These are phyloP conservation scores for Oenanthe sinensis DNA, from an alignment of 129 eudicot species.

Conservation along the genomic window DNA sequence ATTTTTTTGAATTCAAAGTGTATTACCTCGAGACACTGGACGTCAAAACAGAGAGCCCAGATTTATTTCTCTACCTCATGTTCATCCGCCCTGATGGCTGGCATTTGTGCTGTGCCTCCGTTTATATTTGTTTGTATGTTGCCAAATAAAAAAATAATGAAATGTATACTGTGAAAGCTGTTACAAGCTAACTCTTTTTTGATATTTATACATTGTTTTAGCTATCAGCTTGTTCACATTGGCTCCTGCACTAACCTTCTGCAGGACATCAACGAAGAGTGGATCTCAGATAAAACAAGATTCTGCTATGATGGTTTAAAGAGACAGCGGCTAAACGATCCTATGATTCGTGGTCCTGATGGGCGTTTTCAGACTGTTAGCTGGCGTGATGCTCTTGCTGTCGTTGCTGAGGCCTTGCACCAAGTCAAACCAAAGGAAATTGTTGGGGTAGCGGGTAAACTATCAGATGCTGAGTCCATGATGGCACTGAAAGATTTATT, in stretches of 20 bases:
- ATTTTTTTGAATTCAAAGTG: no score
- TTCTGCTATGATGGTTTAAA: conserved; percentile 94
- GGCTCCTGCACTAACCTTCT: conserved; percentile 3
- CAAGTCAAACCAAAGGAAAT: conserved; percentile 75
- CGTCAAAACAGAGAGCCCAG: background rate
- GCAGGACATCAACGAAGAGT: conserved; percentile 95
- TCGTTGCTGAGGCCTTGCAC: conserved; percentile 80
- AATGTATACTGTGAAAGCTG: background rate
- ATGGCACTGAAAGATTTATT: conserved; percentile 80
- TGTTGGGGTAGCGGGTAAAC: conserved; percentile 92
- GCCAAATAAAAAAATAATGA: background rate
- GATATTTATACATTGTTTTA: background rate
- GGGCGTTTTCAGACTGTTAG: conserved; percentile 84
- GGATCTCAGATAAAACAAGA: conserved; percentile 97
- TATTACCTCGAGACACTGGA: background rate
- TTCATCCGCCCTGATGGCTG: background rate
- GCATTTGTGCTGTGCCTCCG: background rate
- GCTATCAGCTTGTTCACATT: conserved; percentile 5
- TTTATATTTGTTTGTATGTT: background rate
- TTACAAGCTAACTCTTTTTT: background rate
- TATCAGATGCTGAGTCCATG: conserved; percentile 97
- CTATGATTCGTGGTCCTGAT: conserved; percentile 87
- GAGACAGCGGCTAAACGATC: conserved; percentile 94
- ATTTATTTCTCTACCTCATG: background rate
- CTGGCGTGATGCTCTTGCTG: conserved; percentile 96